Evolutionary conservation across 1,139 yeast genomes (phyloP).

Genomic region (Kluyveromyces sp.): DNA sequence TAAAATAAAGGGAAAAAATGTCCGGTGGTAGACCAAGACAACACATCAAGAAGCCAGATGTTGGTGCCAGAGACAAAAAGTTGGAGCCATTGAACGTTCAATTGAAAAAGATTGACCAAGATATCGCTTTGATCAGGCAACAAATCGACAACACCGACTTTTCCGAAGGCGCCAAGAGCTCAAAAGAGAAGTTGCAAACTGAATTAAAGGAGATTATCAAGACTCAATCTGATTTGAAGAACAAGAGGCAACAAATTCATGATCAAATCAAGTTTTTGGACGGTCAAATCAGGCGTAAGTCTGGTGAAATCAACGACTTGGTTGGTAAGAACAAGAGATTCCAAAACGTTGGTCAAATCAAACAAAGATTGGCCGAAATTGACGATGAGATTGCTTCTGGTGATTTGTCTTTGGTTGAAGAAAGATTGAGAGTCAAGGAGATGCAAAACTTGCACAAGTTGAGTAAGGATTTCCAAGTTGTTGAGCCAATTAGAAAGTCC

Average conservation of each 20-base stretch:
- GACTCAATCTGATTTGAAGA: constrained; percentile 63
- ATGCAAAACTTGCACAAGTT: constrained; percentile 76
- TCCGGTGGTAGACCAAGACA: constrained; percentile 8
- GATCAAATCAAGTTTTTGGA: constrained; percentile 73
- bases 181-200: constrained; percentile 56
- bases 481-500: constrained; percentile 68
- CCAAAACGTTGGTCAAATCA: constrained; percentile 73
- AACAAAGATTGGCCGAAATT: constrained; percentile 57
- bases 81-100: constrained; percentile 56
- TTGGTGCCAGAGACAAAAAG: constrained; percentile 46
- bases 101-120: constrained; percentile 60
- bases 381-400: constrained; percentile 78
- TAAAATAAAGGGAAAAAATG: constrained; percentile 1
- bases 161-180: constrained; percentile 36
- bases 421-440: constrained; percentile 78
- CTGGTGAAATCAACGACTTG: constrained; percentile 54
- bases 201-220: constrained; percentile 59
- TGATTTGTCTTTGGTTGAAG: constrained; percentile 79
- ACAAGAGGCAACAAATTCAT: constrained; percentile 57
- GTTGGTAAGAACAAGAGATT: constrained; percentile 41
- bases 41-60: constrained; percentile 69
- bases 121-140: constrained; percentile 27
- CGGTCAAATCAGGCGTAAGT: constrained; percentile 64
- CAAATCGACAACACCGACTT: constrained; percentile 35
- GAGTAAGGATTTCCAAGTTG: constrained; percentile 67